A percentile compares a stretch with the other conserved stretches of the same genome.
Evolutionary conservation across 805 yeast species (phyloP).

Genomic region (Candida hispaniensis): DNA sequence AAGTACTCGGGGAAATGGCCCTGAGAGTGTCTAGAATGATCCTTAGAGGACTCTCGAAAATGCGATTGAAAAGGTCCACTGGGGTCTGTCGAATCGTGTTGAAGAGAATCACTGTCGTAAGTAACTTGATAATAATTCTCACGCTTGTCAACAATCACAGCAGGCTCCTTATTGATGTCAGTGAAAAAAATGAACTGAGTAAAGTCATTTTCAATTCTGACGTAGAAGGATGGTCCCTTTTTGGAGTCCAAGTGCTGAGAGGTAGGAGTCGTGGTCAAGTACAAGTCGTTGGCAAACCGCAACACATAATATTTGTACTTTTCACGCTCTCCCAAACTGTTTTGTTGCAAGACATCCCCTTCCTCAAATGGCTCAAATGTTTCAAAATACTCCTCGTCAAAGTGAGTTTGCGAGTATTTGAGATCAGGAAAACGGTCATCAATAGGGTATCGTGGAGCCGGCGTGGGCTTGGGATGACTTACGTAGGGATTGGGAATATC

Average conservation of each 20-base stretch:
- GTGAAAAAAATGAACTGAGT: slow-evolving; percentile 12
- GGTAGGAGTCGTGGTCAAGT: slow-evolving; percentile 13
- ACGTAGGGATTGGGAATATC: no score
- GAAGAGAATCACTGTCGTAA: slow-evolving; percentile 8
- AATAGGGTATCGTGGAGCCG: slow-evolving; percentile 9
- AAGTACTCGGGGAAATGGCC: no score
- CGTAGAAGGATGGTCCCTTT: slow-evolving; percentile 12
- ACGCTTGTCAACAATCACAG: slow-evolving; percentile 5
- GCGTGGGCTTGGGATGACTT: no score
- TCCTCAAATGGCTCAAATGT: no score
- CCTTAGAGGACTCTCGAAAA: no score
- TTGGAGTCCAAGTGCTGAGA: slow-evolving; percentile 12
- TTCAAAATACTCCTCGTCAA: no score
- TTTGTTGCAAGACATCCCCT: no score
- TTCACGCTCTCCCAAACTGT: no score
- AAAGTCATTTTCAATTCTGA: slow-evolving; percentile 8
- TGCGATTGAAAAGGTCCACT: no score
- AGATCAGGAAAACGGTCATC: slow-evolving; percentile 13
- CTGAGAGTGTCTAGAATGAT: no score
- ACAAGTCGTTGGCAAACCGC: slow-evolving; percentile 12
- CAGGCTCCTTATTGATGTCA: slow-evolving; percentile 14
- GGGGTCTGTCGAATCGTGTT: no score
- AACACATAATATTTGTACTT: slow-evolving; percentile 12
- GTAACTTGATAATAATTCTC: slow-evolving; percentile 11
- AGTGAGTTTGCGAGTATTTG: no score